Base-by-base conservation (phyloP, 768 basidiomycete species). In the Chalciporus chontae region DNA sequence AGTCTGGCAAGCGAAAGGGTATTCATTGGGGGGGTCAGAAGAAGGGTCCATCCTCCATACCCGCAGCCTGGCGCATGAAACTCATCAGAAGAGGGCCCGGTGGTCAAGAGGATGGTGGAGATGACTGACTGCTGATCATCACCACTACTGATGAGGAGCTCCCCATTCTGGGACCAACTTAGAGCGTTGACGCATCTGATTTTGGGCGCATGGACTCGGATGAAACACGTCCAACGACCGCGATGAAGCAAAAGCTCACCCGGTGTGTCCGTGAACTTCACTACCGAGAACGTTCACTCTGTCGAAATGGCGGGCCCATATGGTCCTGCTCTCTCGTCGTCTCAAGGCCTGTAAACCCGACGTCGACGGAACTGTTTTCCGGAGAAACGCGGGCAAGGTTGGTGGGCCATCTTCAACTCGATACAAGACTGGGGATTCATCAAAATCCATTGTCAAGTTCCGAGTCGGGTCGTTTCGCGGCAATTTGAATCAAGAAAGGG, bases 101-200 rank as follows among this genome's bases (percentile, higher is more conserved):
- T 21, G 7, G 32, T 21, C n/a, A 36, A 36, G n/a, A 14, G 10
- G 31, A n/a, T 15, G n/a, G 9, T 5, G n/a, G n/a, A 9, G 19
- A 17, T 38, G 17, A 68, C 75, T 40, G 48, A 79, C 80, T 84
- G 85, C 38, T 76, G 80, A 61, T 90, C 87, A 60, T 90, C 89
- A 18, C 87, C 85, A 18, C 80, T 84, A 56, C 77, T 85, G 17
- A 91, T 63, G 36, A 90, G 71, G 14, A 86, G 53, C 48, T 82
- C 75, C 2, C 87, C 88, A 47, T 79, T 75, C 42, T 71, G 71
- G 2, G 84, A 79, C 88, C 88, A 90, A 52, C 80, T 83, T 31
- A 90, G 57, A 27, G 88, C 84, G 60, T 90, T 91, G 26, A 88
- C 85, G 56, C 87, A 90, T 47, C 86, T 87, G 45, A n/a, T 18